phyloP scores from a whole-genome alignment of 2,329 filamentous ascomycete genomes.

The Exophiala phaeomuriformis region DNA sequence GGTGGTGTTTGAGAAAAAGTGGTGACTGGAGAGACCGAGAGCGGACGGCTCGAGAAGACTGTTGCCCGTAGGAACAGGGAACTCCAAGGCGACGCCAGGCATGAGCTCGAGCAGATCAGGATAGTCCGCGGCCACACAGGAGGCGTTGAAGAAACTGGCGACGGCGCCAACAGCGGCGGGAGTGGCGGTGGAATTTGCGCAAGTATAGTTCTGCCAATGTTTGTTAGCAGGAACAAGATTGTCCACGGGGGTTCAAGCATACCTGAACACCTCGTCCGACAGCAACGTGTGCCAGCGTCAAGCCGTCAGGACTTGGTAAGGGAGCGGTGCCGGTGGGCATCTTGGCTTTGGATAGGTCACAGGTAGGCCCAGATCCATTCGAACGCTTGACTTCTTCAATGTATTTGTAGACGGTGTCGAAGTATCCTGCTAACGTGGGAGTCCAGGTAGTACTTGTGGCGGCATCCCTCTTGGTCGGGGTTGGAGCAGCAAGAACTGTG shows the following conservation, averaged over 20 bases:
- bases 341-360: slow-evolving; percentile 32
- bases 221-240: not conserved
- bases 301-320: slow-evolving; percentile 57
- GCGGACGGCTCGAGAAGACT: slow-evolving; percentile 47
- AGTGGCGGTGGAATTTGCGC: slow-evolving; percentile 52
- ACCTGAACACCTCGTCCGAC: slow-evolving; percentile 71
- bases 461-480: slow-evolving; percentile 21
- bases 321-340: slow-evolving; percentile 45
- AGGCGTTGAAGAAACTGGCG: slow-evolving; percentile 80
- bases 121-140: slow-evolving; percentile 65
- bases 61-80: slow-evolving; percentile 45
- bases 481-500: slow-evolving; percentile 33
- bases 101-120: slow-evolving; percentile 60
- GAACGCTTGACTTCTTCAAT: slow-evolving; percentile 30
- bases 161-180: slow-evolving; percentile 66
- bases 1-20: slow-evolving; percentile 67
- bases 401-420: slow-evolving; percentile 35
- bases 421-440: slow-evolving; percentile 36
- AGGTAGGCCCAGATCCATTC: slow-evolving; percentile 25
- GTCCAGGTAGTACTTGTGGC: slow-evolving; percentile 35
- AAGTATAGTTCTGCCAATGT: slow-evolving; percentile 75
- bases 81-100: slow-evolving; percentile 61
- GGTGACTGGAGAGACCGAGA: slow-evolving; percentile 62
- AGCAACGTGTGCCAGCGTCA: slow-evolving; percentile 67
- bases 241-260: not conserved